Evolutionary conservation across 805 yeast species (phyloP), one percentile per base, ranked within the genome.

Genomic region (Priceomyces castillae): DNA sequence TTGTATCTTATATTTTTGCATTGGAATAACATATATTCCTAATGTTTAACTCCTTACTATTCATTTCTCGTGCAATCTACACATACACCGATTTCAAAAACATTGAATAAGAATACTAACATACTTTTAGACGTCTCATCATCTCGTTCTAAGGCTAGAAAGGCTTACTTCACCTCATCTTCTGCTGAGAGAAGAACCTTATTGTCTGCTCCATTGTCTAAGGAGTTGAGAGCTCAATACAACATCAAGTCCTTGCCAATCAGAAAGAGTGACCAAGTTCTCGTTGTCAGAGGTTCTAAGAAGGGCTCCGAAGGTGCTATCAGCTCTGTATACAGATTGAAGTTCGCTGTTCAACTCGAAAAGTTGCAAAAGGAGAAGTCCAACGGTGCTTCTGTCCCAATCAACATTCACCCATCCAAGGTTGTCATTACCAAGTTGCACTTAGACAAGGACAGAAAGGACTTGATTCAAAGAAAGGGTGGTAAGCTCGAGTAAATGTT

Each of bases 221-320:
- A 94, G 84, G 99, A 94, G 81, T 87, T 94, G 77, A 86, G 95
- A 75, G 95, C 85, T 75, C 84, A 94, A 81, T 94, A 90, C 88
- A 90, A 90, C 74, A 80, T 94, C 78, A 89, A 84, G 72, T 79
- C 97, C 62, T 78, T 94, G 58, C 99, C 99, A 74, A 84, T 94
- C 81, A 94, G 97, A 85, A 86, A 86, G 78, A 95, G 90, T 64
- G 99, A 94, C 74, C 89, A 86, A 76, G 96, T 94, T 64, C 75
- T 80, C 64, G 94, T 94, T 69, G 92, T 86, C 73, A 92, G 99
- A 80, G 99, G 99, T 71, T 87, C 98, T 69, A 87, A 88, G 86
- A 94, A 94, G 83, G 99, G 98, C 74, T 90, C 92, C 65, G 99
- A 92, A 82, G 99, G 99, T 78, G 88, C 90, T 79, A 82, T 94